Evolutionary conservation across 805 yeast species (phyloP), one percentile per base, ranked within the genome.

Genomic region (Scheffersomyces coipomensis): DNA sequence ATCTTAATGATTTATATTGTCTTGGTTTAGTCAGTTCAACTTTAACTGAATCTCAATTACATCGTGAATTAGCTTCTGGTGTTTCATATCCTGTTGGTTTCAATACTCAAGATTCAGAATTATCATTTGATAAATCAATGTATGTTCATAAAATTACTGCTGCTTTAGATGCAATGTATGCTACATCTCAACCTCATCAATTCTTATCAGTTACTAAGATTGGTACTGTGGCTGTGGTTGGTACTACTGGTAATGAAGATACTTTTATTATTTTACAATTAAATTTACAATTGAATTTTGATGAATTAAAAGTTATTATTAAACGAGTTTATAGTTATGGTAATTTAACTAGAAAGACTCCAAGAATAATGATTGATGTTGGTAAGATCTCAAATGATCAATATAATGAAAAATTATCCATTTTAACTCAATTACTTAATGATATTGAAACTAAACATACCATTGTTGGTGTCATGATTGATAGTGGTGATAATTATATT

Each of bases 21-120:
- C 46, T 74, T 19, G 76, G 76, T 0, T 47, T 73, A 22, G 63
- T 76, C 5, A 66, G 70, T 23, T 62, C 76, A 2, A 58, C 71
- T 3, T 59, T 71, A 30, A 46, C 67, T 22, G 80, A 76, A 52
- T 71, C 75, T 21, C 79, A 74, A 49, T 51, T 71, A 40, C 78
- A 75, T 57, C 53, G 79, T 42, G 80, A 75, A 46, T 51, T 75
- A 41, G 68, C 67, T n/a, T 71, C 78, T 6, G 80, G 80, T 1
- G 53, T 65, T 17, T 70, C 79, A 0, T 75, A 65, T 53, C 71
- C 79, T 1, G 70, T 76, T 13, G 80, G 79, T 0, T 73, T 73
- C 48, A 55, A 55, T 23, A 51, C 63, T n/a, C 45, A 33, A 34
- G 58, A 55, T 31, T 43, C 58, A 13, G 31, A 42, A 10, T 37